These are phyloP conservation scores for Saccharomycopsis javanensis DNA, from an alignment of 805 yeast species.

Conservation along the genomic window DNA sequence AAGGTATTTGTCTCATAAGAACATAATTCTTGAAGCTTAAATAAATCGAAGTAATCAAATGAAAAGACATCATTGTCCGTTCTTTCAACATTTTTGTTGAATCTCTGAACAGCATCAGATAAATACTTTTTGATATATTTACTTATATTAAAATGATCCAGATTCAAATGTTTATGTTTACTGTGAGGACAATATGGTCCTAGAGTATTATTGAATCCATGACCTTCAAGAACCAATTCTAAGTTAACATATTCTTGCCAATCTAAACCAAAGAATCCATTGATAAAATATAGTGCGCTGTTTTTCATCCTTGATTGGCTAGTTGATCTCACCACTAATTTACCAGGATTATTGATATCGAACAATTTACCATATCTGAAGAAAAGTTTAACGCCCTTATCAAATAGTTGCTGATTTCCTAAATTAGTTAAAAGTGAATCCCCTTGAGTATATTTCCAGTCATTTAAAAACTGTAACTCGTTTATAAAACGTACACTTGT, in stretches of 20 bases:
- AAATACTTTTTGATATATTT: slow-evolving; percentile 3
- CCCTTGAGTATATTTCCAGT: slow-evolving; percentile 25
- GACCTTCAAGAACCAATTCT: slow-evolving; percentile 18
- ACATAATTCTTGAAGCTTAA: slow-evolving; percentile 50
- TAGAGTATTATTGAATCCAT: slow-evolving; percentile 20
- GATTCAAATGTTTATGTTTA: background rate
- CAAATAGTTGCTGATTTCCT: slow-evolving; percentile 21
- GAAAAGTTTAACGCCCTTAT: slow-evolving; percentile 18
- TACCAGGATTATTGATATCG: background rate
- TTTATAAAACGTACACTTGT: slow-evolving; percentile 31
- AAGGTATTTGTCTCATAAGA: slow-evolving; percentile 65
- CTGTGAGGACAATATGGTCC: slow-evolving; percentile 15
- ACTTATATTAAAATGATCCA: background rate
- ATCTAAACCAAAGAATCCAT: slow-evolving; percentile 37
- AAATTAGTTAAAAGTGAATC: slow-evolving; percentile 13
- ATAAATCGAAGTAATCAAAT: slow-evolving; percentile 33
- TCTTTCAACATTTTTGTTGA: slow-evolving; percentile 1
- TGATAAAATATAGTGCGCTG: slow-evolving; percentile 36
- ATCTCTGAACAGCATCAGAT: slow-evolving; percentile 1
- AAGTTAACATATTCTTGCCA: slow-evolving; percentile 20
- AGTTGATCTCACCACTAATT: slow-evolving; percentile 25
- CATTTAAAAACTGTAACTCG: slow-evolving; percentile 43
- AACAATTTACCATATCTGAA: slow-evolving; percentile 19
- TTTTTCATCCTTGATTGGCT: slow-evolving; percentile 39
- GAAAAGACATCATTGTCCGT: background rate